Evolutionary conservation across 306 rosid genomes (phyloP), one percentile per base, ranked within the genome.

Genomic region (Quercus parvula): DNA sequence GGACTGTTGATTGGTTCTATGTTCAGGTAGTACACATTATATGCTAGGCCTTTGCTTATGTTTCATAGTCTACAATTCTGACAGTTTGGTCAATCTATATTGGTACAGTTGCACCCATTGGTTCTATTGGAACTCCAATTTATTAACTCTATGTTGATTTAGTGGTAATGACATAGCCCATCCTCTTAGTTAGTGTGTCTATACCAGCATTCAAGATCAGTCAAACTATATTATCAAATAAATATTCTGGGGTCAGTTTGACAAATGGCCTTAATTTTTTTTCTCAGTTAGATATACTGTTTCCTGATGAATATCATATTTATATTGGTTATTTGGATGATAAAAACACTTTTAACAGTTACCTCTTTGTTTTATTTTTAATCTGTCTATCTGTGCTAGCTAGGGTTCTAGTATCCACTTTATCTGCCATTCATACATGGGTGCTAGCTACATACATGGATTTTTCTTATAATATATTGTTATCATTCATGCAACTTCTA

Each of bases 1-100:
- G 91, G 77, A 89, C 90, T 83, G 93, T 78, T 86, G 98, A 90
- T 78, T 93, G 91, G 97, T 86, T 88, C 80, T 93, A 77, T 80
- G 38, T 73, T 79, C 97, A 94, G 94, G 97, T 96, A 88, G 78
- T 67, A 55, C 18, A 72, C 62, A 59, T 73, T 77, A 54, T 56
- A 19, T 35, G 46, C 72, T 49, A 31, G 18, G 52, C 19, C 4
- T 25, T 6, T 44, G 54, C 44, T 31, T 67, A 31, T 18, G 41
- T 41, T 41, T 28, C 8, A 1, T 18, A 66, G 51, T 31, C 71
- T 46, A 33, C 28, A 66, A 31, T 31, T 46, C 25, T 66, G 24
- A 33, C 68, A 62, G 10, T 33, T 66, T 28, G 18, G 71, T 8
- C 44, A 4, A 17, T 18, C 18, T 14, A 14, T 0, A 15, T 25